These are phyloP conservation scores for Scheffersomyces spartinae DNA, from an alignment of 805 yeast genomes.

Conservation along the genomic window DNA sequence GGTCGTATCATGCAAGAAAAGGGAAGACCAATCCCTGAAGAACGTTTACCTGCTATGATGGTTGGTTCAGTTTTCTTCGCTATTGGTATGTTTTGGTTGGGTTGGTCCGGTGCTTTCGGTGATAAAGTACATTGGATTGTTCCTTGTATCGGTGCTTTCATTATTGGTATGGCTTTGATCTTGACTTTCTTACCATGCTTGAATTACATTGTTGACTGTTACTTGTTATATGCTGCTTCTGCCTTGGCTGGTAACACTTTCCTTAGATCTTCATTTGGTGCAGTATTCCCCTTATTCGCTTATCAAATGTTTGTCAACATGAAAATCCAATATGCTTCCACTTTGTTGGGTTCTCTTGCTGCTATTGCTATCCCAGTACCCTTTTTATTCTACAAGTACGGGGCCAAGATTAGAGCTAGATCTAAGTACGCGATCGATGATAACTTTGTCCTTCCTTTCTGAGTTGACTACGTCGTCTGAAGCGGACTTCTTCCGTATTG, in stretches of 20 bases:
- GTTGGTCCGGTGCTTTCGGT: constrained; percentile 43
- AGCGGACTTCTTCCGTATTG: no score
- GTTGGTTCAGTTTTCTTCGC: constrained; percentile 33
- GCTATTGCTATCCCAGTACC: constrained; percentile 45
- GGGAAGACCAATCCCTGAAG: constrained; percentile 45
- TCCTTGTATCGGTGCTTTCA: constrained; percentile 35
- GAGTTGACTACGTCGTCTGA: no score
- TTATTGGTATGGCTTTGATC: constrained; percentile 35
- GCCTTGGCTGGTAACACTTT: constrained; percentile 58
- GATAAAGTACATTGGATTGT: constrained; percentile 44
- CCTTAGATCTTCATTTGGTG: constrained; percentile 47
- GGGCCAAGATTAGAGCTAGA: constrained; percentile 40
- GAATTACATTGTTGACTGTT: constrained; percentile 52
- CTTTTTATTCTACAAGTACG: constrained; percentile 39
- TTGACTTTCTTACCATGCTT: constrained; percentile 48
- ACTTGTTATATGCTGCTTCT: constrained; percentile 46
- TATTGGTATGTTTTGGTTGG: constrained; percentile 46
- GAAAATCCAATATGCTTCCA: constrained; percentile 43
- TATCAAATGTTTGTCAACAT: constrained; percentile 37
- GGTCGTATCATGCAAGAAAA: constrained; percentile 20
- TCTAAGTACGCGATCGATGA: constrained; percentile 37
- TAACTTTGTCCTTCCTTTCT: no score
- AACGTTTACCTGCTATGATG: constrained; percentile 46
- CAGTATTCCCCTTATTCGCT: constrained; percentile 51
- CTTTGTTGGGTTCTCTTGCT: constrained; percentile 42